Percentiles rank a stretch among this genome's conserved stretches.
These are phyloP conservation scores for Chytriomyces hyalinus DNA, from an alignment of 192 early-diverging fungal genomes.

Conservation along the genomic window DNA sequence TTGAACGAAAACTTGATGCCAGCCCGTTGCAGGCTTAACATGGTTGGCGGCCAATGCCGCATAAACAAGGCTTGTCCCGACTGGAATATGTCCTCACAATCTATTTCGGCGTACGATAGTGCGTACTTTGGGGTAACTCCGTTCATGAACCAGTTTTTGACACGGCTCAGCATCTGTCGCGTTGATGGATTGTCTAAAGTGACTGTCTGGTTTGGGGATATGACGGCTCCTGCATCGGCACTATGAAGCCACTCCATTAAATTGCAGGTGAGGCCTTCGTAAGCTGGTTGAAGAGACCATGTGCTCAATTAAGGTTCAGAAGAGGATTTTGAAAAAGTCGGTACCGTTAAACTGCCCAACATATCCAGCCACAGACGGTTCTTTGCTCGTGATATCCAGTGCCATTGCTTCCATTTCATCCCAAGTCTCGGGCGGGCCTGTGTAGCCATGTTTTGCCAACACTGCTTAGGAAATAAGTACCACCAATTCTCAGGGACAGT, in stretches of 20 bases:
- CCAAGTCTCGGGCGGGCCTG: slow-evolving; percentile 28
- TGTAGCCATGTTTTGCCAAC: slow-evolving; percentile 21
- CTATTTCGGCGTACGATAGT: neutral
- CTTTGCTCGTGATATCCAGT: slow-evolving; percentile 8
- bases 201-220: slow-evolving; percentile 14
- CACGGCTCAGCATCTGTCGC: slow-evolving; percentile 3
- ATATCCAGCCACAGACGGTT: slow-evolving; percentile 29
- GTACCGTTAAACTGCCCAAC: slow-evolving; percentile 33
- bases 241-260: slow-evolving; percentile 28
- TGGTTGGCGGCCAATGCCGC: slow-evolving; percentile 21
- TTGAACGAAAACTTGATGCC: neutral
- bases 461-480: neutral
- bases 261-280: slow-evolving; percentile 44
- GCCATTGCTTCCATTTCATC: slow-evolving; percentile 44
- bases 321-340: neutral
- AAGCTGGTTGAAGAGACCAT: slow-evolving; percentile 11
- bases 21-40: neutral
- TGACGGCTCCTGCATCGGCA: slow-evolving; percentile 21
- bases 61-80: slow-evolving; percentile 26
- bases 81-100: neutral
- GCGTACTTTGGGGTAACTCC: slow-evolving; percentile 8
- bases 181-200: neutral
- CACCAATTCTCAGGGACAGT: neutral
- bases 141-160: slow-evolving; percentile 8
- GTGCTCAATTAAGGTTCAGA: neutral